Conservation (phyloP, 1,139 yeast species). For the Geotrichum bryndzae region DNA sequence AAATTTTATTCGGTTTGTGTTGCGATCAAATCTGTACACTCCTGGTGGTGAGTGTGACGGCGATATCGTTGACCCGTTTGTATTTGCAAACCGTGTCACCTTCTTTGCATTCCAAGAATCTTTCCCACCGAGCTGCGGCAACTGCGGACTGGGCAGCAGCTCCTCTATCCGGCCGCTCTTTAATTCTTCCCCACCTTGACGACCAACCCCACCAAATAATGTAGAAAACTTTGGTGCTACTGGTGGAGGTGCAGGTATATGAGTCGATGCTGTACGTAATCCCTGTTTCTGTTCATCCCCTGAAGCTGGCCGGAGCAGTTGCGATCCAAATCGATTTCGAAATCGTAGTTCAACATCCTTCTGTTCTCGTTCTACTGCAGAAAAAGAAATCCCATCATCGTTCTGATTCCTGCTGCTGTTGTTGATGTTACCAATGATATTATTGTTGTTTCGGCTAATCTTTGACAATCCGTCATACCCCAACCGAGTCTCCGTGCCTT, state of each 20-base stretch:
- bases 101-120: neutral
- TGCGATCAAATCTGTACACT: neutral
- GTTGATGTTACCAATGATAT: neutral
- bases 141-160: neutral
- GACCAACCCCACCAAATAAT: neutral
- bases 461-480: neutral
- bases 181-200: neutral
- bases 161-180: neutral
- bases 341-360: constrained; percentile 10
- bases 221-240: neutral
- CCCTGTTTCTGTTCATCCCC: neutral
- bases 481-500: neutral
- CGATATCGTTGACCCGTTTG: constrained; percentile 5
- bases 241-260: neutral
- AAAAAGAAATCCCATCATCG: constrained; percentile 11
- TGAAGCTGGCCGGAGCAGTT: neutral
- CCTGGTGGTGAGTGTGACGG: neutral
- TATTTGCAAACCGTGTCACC: neutral
- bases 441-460: neutral
- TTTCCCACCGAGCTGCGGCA: neutral
- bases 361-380: constrained; percentile 15
- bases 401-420: neutral
- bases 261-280: neutral
- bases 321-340: constrained; percentile 4
- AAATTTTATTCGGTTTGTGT: neutral